Evolutionary conservation across 2,329 filamentous ascomycete species (phyloP).

Genomic region (Xylaria hypoxylon): DNA sequence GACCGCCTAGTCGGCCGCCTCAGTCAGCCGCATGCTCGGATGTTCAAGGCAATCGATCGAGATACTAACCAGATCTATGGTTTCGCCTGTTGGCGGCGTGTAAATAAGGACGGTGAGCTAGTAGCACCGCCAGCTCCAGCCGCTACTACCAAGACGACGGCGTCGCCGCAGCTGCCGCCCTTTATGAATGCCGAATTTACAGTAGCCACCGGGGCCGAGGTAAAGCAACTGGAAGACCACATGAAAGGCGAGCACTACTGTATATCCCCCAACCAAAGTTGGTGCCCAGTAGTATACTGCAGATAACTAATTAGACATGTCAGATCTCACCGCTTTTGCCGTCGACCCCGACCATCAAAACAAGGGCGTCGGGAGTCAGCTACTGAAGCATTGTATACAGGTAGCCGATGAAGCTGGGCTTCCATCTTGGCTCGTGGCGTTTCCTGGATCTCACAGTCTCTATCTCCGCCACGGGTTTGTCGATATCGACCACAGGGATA

Average conservation of each 20-base stretch:
- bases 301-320: constrained; percentile 9
- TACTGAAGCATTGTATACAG: constrained; percentile 29
- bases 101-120: constrained; percentile 9
- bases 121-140: constrained; percentile 7
- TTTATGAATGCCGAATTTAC: constrained; percentile 34
- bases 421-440: constrained; percentile 31
- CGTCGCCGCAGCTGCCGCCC: constrained; percentile 17
- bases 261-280: not conserved
- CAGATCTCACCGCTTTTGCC: constrained; percentile 34
- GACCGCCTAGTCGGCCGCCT: constrained; percentile 24
- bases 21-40: constrained; percentile 21
- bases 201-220: constrained; percentile 23
- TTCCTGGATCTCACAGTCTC: constrained; percentile 33
- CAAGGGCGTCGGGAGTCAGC: constrained; percentile 29
- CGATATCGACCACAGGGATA: constrained; percentile 31
- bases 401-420: constrained; percentile 29
- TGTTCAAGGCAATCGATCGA: constrained; percentile 30
- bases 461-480: constrained; percentile 32
- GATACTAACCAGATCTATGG: constrained; percentile 26
- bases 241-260: constrained; percentile 34
- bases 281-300: not conserved
- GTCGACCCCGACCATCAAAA: constrained; percentile 26
- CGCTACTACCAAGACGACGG: constrained; percentile 9
- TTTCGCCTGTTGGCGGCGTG: constrained; percentile 28
- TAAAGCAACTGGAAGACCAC: constrained; percentile 24